These are phyloP conservation scores for Starmerella powellii DNA, from an alignment of 805 yeast species.

Conservation along the genomic window DNA sequence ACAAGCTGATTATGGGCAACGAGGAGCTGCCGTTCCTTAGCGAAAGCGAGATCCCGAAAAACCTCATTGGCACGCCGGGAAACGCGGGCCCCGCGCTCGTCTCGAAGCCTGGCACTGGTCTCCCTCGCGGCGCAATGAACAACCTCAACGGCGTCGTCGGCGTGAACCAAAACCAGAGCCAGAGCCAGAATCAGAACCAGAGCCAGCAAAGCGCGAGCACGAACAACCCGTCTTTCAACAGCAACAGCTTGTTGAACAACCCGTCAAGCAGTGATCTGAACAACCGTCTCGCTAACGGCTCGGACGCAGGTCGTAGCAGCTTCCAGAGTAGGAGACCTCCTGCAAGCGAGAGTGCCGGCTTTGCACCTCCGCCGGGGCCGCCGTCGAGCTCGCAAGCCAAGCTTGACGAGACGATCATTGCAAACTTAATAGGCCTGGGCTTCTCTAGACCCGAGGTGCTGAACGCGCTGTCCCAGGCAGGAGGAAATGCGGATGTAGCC, in stretches of 20 bases:
- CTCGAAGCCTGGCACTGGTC: conserved; percentile 7
- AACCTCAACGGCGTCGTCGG: background rate
- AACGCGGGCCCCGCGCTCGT: conserved; percentile 14
- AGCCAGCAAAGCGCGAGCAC: too few relatives aligned
- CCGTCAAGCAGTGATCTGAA: too few relatives aligned
- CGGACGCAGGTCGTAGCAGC: too few relatives aligned
- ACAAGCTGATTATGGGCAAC: conserved; percentile 58
- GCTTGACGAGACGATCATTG: conserved; percentile 22
- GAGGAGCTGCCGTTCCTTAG: conserved; percentile 59
- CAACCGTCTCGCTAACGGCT: too few relatives aligned
- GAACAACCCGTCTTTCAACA: too few relatives aligned
- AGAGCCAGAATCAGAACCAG: too few relatives aligned
- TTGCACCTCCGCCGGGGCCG: too few relatives aligned
- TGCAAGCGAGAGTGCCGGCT: too few relatives aligned
- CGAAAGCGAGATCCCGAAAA: conserved; percentile 55
- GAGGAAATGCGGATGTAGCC: conserved; percentile 75
- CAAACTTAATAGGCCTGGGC: conserved; percentile 54
- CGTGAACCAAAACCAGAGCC: background rate
- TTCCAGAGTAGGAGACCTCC: too few relatives aligned
- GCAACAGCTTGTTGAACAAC: too few relatives aligned
- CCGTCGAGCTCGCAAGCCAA: too few relatives aligned
- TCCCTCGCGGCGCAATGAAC: conserved; percentile 9
- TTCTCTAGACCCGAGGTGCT: conserved; percentile 54
- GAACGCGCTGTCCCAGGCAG: conserved; percentile 49
- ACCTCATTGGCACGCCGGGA: conserved; percentile 16